A percentile compares a stretch with the other conserved stretches of the same genome.
Evolutionary conservation across 2,329 filamentous ascomycete genomes (phyloP).

Genomic region (Leptographium procerum): DNA sequence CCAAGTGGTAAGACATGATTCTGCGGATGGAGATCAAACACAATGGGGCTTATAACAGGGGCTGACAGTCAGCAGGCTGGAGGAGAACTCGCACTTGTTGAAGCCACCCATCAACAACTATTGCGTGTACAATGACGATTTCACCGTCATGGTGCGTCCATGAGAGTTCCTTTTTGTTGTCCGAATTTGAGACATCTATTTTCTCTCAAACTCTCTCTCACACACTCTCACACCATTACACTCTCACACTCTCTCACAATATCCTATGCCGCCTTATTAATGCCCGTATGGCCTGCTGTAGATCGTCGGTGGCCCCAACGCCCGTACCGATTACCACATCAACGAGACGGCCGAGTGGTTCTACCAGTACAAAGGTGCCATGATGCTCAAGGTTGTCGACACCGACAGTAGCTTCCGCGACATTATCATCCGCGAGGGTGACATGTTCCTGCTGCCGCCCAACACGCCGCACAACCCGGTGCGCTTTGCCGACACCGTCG

Average conservation of each 20-base stretch:
- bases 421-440: slow-evolving; percentile 81
- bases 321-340: slow-evolving; percentile 96
- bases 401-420: slow-evolving; percentile 56
- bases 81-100: slow-evolving; percentile 82
- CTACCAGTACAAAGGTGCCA: slow-evolving; percentile 88
- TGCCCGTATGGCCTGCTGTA: slow-evolving; percentile 1
- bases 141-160: slow-evolving; percentile 63
- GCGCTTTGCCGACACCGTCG: slow-evolving; percentile 86
- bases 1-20: slow-evolving; percentile 39
- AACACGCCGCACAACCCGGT: slow-evolving; percentile 96
- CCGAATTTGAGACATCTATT: too few species aligned
- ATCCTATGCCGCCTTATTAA: not conserved
- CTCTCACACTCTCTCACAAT: too few species aligned
- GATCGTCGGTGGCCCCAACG: slow-evolving; percentile 82
- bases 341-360: slow-evolving; percentile 96
- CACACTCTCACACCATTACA: too few species aligned
- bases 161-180: not conserved
- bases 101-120: slow-evolving; percentile 96
- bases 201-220: too few species aligned
- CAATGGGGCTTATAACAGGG: not conserved
- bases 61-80: slow-evolving; percentile 49
- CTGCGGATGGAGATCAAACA: not conserved
- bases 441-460: slow-evolving; percentile 85
- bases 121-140: slow-evolving; percentile 79
- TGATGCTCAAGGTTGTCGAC: slow-evolving; percentile 89